Conservation (phyloP, 805 yeast species). For the Candida tallmaniae region DNA sequence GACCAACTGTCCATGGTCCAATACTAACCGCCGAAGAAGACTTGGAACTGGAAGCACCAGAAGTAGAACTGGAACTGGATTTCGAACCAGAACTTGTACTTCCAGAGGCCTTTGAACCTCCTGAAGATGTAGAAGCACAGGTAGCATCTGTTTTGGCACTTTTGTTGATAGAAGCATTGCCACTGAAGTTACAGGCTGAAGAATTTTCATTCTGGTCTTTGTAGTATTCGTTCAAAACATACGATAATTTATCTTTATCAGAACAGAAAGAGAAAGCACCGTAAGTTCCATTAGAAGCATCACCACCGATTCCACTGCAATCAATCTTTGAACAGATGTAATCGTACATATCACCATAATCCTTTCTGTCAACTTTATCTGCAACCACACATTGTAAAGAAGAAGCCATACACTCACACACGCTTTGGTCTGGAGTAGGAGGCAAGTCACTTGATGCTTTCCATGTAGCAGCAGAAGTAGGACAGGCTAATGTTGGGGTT, state of each 20-base stretch:
- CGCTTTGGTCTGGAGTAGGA: constrained; percentile 66
- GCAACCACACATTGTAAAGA: constrained; percentile 59
- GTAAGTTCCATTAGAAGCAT: constrained; percentile 63
- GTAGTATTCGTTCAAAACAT: constrained; percentile 61
- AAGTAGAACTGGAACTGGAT: constrained; percentile 13
- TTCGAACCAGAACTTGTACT: constrained; percentile 18
- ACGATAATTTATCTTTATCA: constrained; percentile 60
- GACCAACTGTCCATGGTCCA: constrained; percentile 24
- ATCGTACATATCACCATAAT: constrained; percentile 57
- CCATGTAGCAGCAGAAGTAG: constrained; percentile 55
- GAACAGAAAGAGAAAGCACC: constrained; percentile 75
- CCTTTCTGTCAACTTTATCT: constrained; percentile 47
- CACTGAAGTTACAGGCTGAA: constrained; percentile 65
- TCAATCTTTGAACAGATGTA: constrained; percentile 50
- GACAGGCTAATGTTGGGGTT: constrained; percentile 66
- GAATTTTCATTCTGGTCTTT: constrained; percentile 35
- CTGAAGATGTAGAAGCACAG: constrained; percentile 20
- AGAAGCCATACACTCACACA: constrained; percentile 59
- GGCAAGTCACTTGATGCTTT: constrained; percentile 64
- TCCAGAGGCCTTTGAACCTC: constrained; percentile 17
- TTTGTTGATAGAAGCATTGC: constrained; percentile 51
- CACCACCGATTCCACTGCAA: constrained; percentile 57
- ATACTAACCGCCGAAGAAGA: constrained; percentile 16
- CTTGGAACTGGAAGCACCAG: constrained; percentile 20
- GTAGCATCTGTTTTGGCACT: constrained; percentile 26